Conservation (phyloP, 2,329 filamentous ascomycete genomes). For the Verticillium longisporum region DNA sequence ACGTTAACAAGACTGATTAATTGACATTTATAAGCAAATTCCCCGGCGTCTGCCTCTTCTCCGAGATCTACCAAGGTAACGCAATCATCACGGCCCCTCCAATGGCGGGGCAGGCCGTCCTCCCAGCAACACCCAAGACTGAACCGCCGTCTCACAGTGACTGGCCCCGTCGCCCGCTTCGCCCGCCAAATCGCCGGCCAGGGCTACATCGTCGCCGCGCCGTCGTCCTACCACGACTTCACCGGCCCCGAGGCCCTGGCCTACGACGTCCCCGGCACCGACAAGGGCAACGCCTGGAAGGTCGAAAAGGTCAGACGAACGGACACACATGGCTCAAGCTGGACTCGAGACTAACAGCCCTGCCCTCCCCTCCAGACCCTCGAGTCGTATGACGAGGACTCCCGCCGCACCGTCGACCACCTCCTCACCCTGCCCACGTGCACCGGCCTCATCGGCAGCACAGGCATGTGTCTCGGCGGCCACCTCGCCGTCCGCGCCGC, state of each 20-base stretch:
- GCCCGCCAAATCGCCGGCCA: slow-evolving; percentile 87
- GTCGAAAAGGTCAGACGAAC: slow-evolving; percentile 56
- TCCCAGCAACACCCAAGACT: not conserved
- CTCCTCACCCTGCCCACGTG: slow-evolving; percentile 70
- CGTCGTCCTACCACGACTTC: slow-evolving; percentile 91
- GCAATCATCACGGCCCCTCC: not conserved
- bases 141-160: slow-evolving; percentile 48
- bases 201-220: slow-evolving; percentile 87
- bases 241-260: slow-evolving; percentile 74
- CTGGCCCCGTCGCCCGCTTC: slow-evolving; percentile 82
- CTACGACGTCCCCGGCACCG: slow-evolving; percentile 83
- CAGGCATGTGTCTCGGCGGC: slow-evolving; percentile 90
- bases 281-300: slow-evolving; percentile 82
- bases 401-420: slow-evolving; percentile 58
- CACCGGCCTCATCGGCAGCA: slow-evolving; percentile 69
- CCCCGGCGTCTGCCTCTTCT: slow-evolving; percentile 82
- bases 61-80: slow-evolving; percentile 90
- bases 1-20: not conserved
- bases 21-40: slow-evolving; percentile 48
- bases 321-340: not conserved
- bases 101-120: slow-evolving; percentile 3
- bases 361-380: slow-evolving; percentile 50
- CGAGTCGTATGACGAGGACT: slow-evolving; percentile 79
- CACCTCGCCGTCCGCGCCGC: slow-evolving; percentile 64
- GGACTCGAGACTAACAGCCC: not conserved